Evolutionary conservation across 164 flowering plant species (phyloP), one percentile per base, ranked within the genome.

Genomic region (Umbellularia californica): DNA sequence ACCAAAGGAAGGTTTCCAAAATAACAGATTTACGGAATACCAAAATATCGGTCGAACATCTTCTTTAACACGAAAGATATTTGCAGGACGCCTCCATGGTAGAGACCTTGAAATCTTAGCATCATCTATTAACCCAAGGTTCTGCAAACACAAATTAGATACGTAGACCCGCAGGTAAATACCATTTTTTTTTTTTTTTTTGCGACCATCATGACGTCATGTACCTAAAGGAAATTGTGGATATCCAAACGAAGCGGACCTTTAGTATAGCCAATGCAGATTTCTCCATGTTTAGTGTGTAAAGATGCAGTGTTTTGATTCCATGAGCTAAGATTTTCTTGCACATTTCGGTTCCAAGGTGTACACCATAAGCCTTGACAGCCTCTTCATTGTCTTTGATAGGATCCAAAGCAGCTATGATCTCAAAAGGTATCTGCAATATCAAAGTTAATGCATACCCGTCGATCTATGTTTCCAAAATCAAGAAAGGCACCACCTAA

Each of bases 331-430:
- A 75, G 77, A 95, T 95, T 86, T 93, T 93, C 88, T 85, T 90
- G 91, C 99, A 95, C 97, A 93, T 95, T 83, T 95, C 98, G 3
- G 99, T 93, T 82, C 94, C 99, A 79, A 90, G 90, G 84, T 96
- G 97, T 81, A 96, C 82, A 25, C 99, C 98, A 78, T 88, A 96
- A 52, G 90, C 84, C 80, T 64, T 92, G 33, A 96, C 98, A 73
- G 99, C 98, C 80, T 96, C 98, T 68, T 96, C 98, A 82, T 94
- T 94, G 79, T 96, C 98, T 85, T 94, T 96, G 67, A 96, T 91
- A 65, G 97, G 94, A 79, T 92, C 99, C 85, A 96, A 81, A 58
- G 97, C 95, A 79, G 90, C 91, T 12, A 65, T 88, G 69, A 96
- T 71, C 82, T 96, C 98, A 70, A 85, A 72, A 50, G 98, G 98